Conservation (phyloP, 805 yeast species). For the Yarrowia sp. region DNA sequence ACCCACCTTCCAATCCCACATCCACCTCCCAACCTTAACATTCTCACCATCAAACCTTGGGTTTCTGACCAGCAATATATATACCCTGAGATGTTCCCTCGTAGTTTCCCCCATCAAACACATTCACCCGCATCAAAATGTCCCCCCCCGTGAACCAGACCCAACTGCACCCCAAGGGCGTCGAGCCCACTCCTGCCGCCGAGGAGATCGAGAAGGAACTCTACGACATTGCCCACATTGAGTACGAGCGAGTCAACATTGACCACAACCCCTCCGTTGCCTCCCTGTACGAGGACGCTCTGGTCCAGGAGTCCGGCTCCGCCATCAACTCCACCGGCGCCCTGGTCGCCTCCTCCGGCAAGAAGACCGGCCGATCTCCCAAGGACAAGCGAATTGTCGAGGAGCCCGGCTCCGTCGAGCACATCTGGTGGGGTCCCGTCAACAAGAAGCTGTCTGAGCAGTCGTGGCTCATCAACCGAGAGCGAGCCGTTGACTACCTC, state of each 20-base stretch:
- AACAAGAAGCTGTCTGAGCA: slow-evolving; percentile 92
- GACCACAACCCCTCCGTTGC: slow-evolving; percentile 92
- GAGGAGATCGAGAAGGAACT: slow-evolving; percentile 54
- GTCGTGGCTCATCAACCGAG: slow-evolving; percentile 94
- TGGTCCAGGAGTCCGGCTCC: slow-evolving; percentile 81
- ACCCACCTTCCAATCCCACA: too few species aligned
- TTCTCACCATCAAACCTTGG: background rate
- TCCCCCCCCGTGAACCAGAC: slow-evolving; percentile 53
- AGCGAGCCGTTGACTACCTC: slow-evolving; percentile 95
- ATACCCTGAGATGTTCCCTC: background rate
- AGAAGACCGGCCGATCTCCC: slow-evolving; percentile 97
- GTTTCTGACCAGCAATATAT: background rate
- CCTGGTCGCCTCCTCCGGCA: slow-evolving; percentile 92
- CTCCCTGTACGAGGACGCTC: slow-evolving; percentile 91
- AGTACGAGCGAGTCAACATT: slow-evolving; percentile 53
- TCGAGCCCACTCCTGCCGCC: slow-evolving; percentile 52
- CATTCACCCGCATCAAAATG: slow-evolving; percentile 42
- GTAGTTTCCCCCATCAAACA: background rate
- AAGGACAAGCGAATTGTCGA: slow-evolving; percentile 97
- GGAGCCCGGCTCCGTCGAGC: slow-evolving; percentile 80
- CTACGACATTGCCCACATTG: slow-evolving; percentile 53
- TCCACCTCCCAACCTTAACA: background rate
- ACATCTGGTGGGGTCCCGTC: slow-evolving; percentile 99
- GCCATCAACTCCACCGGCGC: slow-evolving; percentile 94
- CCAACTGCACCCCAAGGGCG: slow-evolving; percentile 54